Conservation (phyloP, 1,284 basidiomycete species). For the Leccinum ponderosum region DNA sequence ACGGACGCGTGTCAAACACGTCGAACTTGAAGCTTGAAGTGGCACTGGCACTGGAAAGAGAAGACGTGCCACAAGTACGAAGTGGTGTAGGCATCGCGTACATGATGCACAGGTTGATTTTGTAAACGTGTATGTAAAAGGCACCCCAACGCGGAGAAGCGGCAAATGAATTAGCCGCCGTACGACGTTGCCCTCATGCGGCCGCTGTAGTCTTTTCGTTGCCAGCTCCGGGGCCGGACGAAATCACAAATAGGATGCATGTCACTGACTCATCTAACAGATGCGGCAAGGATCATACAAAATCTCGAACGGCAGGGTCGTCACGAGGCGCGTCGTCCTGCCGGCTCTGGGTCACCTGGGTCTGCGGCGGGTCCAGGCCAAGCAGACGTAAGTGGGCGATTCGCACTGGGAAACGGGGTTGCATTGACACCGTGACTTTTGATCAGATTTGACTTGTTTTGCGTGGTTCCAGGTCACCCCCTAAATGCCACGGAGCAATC, state of each 20-base stretch:
- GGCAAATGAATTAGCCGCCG: neutral
- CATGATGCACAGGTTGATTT: neutral
- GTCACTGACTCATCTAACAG: neutral
- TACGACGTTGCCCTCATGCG: too few species aligned
- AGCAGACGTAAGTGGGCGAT: conserved; percentile 16
- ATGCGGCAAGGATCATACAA: conserved; percentile 11
- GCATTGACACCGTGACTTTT: neutral
- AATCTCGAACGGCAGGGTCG: conserved; percentile 30
- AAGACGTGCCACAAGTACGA: neutral
- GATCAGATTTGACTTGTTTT: conserved; percentile 14
- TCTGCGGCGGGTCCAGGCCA: conserved; percentile 9
- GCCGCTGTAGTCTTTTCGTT: neutral
- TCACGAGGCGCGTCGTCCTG: conserved; percentile 14
- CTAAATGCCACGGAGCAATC: neutral
- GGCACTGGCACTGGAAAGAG: neutral
- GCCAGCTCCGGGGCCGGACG: neutral
- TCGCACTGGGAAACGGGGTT: neutral
- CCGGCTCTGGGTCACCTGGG: conserved; percentile 1
- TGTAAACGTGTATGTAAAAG: neutral
- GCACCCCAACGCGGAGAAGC: neutral
- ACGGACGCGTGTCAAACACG: neutral
- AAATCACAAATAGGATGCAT: neutral
- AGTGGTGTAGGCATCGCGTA: neutral
- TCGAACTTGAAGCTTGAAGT: neutral
- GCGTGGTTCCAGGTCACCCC: neutral